Evolutionary conservation across 257 asterid genomes (phyloP).

Genomic region (Knoxia roxburghii): DNA sequence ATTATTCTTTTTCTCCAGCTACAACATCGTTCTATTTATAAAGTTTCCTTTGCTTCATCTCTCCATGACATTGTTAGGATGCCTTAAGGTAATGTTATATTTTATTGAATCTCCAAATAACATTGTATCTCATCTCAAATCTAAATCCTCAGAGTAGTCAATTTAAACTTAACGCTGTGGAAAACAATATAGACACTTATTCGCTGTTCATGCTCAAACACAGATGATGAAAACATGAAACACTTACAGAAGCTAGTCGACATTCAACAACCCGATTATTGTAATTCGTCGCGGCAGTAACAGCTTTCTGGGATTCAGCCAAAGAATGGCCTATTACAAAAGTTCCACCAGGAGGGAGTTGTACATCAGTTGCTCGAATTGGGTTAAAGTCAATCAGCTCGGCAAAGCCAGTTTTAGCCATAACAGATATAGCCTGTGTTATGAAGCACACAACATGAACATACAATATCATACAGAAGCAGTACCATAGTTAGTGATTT

Average conservation of each 20-base stretch:
- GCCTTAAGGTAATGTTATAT: neutral
- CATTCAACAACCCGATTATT: slow-evolving; percentile 95
- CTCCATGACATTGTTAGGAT: neutral
- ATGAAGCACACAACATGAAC: neutral
- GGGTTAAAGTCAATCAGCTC: slow-evolving; percentile 96
- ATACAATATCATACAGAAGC: neutral
- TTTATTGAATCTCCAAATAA: neutral
- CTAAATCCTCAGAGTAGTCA: neutral
- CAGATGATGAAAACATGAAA: neutral
- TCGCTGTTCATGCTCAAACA: neutral
- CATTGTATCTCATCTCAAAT: neutral
- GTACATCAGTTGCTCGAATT: slow-evolving; percentile 77
- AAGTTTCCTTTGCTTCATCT: neutral
- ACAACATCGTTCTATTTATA: no score
- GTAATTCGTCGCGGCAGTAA: slow-evolving; percentile 91
- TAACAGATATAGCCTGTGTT: slow-evolving; percentile 82
- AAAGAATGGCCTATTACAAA: slow-evolving; percentile 86
- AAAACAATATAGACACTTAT: neutral
- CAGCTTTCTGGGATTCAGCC: slow-evolving; percentile 95
- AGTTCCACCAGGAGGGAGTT: slow-evolving; percentile 84
- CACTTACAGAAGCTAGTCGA: slow-evolving; percentile 83
- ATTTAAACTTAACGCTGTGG: neutral
- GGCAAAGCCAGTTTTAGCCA: slow-evolving; percentile 95
- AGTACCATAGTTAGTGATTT: neutral
- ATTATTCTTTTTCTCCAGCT: neutral